Evolutionary conservation across 495 filamentous ascomycete species (phyloP).

Genomic region (Hypoxylon lienhwacheense): DNA sequence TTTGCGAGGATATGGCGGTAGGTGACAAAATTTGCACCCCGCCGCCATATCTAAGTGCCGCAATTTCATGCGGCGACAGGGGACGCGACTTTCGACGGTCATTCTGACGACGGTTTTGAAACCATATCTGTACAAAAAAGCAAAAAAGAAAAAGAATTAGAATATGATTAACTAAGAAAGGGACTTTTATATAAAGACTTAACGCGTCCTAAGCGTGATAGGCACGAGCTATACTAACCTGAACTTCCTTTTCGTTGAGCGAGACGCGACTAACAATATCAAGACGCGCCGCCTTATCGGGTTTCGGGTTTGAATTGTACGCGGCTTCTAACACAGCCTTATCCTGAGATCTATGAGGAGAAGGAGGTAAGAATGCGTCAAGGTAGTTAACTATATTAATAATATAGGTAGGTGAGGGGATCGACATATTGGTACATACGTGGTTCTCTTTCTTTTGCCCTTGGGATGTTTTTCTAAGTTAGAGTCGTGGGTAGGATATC

Average conservation of each 20-base stretch:
- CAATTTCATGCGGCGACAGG: slow-evolving; percentile 77
- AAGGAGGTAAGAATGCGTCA: slow-evolving; percentile 7
- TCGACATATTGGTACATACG: slow-evolving; percentile 44
- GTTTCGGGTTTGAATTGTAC: slow-evolving; percentile 83
- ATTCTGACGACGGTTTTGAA: slow-evolving; percentile 96
- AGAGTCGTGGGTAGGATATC: slow-evolving; percentile 36
- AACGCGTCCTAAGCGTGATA: neutral
- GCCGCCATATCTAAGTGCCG: slow-evolving; percentile 57
- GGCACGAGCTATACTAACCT: slow-evolving; percentile 64
- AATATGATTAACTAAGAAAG: slow-evolving; percentile 10
- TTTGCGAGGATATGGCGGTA: slow-evolving; percentile 44
- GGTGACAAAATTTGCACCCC: slow-evolving; percentile 55
- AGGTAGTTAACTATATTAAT: slow-evolving; percentile 12
- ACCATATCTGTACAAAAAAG: no score
- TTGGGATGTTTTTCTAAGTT: slow-evolving; percentile 47
- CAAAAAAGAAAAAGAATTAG: slow-evolving; percentile 30
- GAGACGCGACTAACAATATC: slow-evolving; percentile 82
- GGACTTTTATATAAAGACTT: neutral
- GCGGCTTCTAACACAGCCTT: slow-evolving; percentile 88
- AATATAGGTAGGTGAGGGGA: neutral
- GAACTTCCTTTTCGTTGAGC: slow-evolving; percentile 95
- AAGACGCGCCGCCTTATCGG: slow-evolving; percentile 84
- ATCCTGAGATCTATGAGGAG: slow-evolving; percentile 70
- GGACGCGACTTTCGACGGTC: slow-evolving; percentile 88
- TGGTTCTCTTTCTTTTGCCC: slow-evolving; percentile 58